Base-by-base conservation (phyloP, 2,329 filamentous ascomycete species). In the Penicillium sp. region DNA sequence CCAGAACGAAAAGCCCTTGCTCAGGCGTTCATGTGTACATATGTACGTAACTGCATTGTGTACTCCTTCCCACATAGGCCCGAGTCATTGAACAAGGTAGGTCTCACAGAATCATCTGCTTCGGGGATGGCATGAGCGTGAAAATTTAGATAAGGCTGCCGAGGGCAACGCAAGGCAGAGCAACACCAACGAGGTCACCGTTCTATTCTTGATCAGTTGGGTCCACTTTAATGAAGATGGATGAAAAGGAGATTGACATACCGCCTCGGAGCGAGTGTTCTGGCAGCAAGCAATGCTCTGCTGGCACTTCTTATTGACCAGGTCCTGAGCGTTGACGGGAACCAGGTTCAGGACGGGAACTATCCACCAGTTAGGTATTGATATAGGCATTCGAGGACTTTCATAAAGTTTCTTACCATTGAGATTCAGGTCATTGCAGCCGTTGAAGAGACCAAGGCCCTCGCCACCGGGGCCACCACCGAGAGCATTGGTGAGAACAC, bases 231-330 rank as follows among this genome's bases (percentile, higher is more conserved):
- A 54, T 35, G 13, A 0, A 8, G 12, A 1, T 2, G 1, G 10
- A 13, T 13, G 13, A 0, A 13, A 15, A 7, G n/a, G 19, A 33
- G 2, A 22, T 15, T 28, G 10, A 67, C 65, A 49, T 67, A 72
- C 68, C 30, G 72, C 68, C 28, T 65, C 51, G 56, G 70, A 63
- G 28, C 45, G 47, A 53, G 61, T 58, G 66, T 71, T 67, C 69
- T 73, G 70, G 70, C 72, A 74, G 63, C 72, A 74, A 45, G 69
- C 72, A 72, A 74, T 64, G 65, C 68, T 71, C 59, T 72, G 68
- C 66, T 73, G 69, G 72, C 72, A 74, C 62, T 73, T 70, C 63
- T 67, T 67, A 59, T 71, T 65, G 49, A 73, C 50, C 15, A 73
- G 56, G 51, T 65, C 62, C 47, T 73, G 64, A 40, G 64, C 40